A percentile compares a stretch with the other conserved stretches of the same genome.
Evolutionary conservation across 768 basidiomycete species (phyloP).

Genomic region (Tulasnella sp.): DNA sequence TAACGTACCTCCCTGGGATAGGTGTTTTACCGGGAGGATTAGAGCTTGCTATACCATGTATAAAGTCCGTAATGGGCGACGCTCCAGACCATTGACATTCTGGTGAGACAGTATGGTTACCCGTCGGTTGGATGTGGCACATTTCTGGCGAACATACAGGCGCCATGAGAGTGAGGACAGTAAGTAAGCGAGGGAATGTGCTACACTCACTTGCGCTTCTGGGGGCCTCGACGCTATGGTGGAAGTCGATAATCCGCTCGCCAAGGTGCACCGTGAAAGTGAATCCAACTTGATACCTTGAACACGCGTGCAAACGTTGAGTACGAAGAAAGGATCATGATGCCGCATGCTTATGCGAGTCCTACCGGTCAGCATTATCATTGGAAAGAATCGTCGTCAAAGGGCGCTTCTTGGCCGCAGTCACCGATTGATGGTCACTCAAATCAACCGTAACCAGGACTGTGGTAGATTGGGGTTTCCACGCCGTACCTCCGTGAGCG

Average conservation of each 20-base stretch:
- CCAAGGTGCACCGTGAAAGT: neutral
- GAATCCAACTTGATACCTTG: neutral
- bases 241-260: neutral
- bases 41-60: too few species aligned
- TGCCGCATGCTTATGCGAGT: too few species aligned
- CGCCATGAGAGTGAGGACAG: too few species aligned
- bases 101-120: too few species aligned
- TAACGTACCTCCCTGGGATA: too few species aligned
- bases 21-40: too few species aligned
- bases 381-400: neutral
- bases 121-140: too few species aligned
- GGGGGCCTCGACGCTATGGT: neutral
- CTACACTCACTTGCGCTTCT: neutral
- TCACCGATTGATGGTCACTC: neutral
- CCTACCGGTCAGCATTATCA: neutral
- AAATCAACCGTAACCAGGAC: neutral
- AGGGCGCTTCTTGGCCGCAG: neutral
- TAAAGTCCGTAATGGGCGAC: too few species aligned
- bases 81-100: too few species aligned
- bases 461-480: too few species aligned
- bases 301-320: neutral
- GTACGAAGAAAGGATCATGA: neutral
- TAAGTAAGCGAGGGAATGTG: too few species aligned
- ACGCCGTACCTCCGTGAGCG: neutral
- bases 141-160: too few species aligned